Conservation (phyloP, 2,329 filamentous ascomycete genomes). For the Scedosporium minutisporum region DNA sequence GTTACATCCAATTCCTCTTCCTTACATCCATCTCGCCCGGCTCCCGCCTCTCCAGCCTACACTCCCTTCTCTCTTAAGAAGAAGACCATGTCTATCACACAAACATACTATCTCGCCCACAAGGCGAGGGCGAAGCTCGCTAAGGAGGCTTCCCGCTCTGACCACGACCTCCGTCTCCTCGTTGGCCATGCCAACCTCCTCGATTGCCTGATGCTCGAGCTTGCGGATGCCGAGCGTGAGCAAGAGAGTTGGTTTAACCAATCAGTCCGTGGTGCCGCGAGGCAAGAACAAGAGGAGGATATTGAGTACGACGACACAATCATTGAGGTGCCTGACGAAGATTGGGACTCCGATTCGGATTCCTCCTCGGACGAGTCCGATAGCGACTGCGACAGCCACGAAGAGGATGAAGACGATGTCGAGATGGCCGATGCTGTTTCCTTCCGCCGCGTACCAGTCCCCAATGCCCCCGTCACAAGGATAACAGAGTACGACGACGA, state of each 20-base stretch:
- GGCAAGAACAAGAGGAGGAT: slow-evolving; percentile 50
- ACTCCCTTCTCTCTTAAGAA: slow-evolving; percentile 32
- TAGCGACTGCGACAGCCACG: slow-evolving; percentile 33
- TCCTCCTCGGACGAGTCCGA: slow-evolving; percentile 39
- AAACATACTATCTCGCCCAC: slow-evolving; percentile 97
- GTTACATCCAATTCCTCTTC: slow-evolving; percentile 8
- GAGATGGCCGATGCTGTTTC: slow-evolving; percentile 42
- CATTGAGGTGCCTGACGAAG: slow-evolving; percentile 61
- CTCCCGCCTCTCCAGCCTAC: slow-evolving; percentile 28
- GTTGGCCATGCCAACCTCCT: slow-evolving; percentile 98
- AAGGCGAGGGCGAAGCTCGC: slow-evolving; percentile 95
- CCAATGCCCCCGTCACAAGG: slow-evolving; percentile 22
- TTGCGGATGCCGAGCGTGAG: slow-evolving; percentile 87
- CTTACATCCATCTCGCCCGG: slow-evolving; percentile 18
- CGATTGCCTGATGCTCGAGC: slow-evolving; percentile 83
- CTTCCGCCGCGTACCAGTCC: slow-evolving; percentile 30
- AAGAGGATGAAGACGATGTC: slow-evolving; percentile 51
- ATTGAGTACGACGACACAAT: slow-evolving; percentile 82
- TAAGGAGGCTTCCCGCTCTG: slow-evolving; percentile 75
- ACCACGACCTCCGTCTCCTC: slow-evolving; percentile 90
- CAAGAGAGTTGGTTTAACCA: slow-evolving; percentile 98
- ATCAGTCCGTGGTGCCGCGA: slow-evolving; percentile 55
- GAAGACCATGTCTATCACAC: slow-evolving; percentile 94
- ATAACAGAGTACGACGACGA: slow-evolving; percentile 33
- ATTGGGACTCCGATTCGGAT: slow-evolving; percentile 53